phyloP scores from a whole-genome alignment of 2,329 filamentous ascomycete species.

The Uncinocarpus reesii region DNA sequence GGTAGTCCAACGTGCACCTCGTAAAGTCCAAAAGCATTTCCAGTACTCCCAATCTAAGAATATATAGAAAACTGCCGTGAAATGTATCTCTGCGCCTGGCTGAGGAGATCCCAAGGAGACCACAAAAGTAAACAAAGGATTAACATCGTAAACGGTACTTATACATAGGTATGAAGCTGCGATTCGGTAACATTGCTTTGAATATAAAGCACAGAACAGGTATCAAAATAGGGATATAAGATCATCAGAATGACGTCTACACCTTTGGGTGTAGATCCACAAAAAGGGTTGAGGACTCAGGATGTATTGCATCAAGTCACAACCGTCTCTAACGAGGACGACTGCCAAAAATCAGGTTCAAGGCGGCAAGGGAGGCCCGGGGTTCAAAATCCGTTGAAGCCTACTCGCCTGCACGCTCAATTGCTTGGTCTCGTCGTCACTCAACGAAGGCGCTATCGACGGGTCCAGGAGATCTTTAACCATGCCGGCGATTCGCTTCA shows the following conservation, averaged over 20 bases:
- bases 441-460: neutral
- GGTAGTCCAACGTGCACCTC: too few relatives aligned
- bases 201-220: too few relatives aligned
- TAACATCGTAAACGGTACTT: too few relatives aligned
- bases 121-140: too few relatives aligned
- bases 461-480: conserved; percentile 5
- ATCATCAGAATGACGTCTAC: too few relatives aligned
- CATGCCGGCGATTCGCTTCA: conserved; percentile 5
- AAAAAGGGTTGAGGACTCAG: too few relatives aligned
- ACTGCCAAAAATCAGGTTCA: neutral
- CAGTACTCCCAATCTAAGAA: too few relatives aligned
- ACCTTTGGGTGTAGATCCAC: too few relatives aligned
- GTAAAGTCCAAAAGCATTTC: too few relatives aligned
- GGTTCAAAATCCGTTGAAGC: neutral
- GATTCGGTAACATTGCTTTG: too few relatives aligned
- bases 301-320: neutral
- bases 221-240: too few relatives aligned
- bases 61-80: neutral
- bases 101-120: neutral
- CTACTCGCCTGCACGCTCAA: neutral
- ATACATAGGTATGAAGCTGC: too few relatives aligned
- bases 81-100: neutral
- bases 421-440: neutral
- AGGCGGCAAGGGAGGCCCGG: neutral
- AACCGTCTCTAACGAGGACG: neutral